Evolutionary conservation across 768 basidiomycete genomes (phyloP), one percentile per base, ranked within the genome.

Genomic region (Tulasnella sp.): DNA sequence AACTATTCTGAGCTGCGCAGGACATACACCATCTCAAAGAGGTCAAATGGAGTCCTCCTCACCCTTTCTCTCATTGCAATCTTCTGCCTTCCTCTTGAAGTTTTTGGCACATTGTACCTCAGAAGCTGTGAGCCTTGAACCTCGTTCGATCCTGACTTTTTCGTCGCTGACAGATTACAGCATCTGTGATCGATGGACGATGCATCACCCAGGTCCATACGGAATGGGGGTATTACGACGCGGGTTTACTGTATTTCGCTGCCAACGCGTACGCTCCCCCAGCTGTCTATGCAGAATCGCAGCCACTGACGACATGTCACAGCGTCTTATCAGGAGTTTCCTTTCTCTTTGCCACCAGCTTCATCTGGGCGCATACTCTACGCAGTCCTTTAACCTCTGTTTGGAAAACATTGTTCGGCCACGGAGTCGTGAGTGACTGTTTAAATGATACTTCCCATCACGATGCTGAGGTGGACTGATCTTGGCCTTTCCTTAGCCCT

Each of bases 1-100:
- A 40, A 2, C n/a, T 7, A 19, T 4, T 12, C 15, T 36, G 22
- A n/a, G n/a, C n/a, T 31, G 14, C 25, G 29, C 29, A 72, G 71
- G 40, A 72, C 49, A 34, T 72, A 40, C 31, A 72, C 71, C 31
- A 34, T 72, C 12, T 40, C 71, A n/a, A 72, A 40, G 40, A 38
- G 15, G 40, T 72, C 71, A 9, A 40, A 42, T 25, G 71, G 71
- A 31, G 71, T 72, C 71, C 31, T 72, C 40, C 40, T 40, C 15
- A 72, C 40, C 4, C 71, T 72, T 22, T 72, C 71, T 40, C 71
- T 72, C 49, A 40, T 72, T 29, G 71, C 71, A 7, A 42, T 72
- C 40, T 72, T 72, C 34, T 42, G 71, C 71, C 9, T 72, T 31
- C 71, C 71, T 45, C 38, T 72, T 12, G 39, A 72, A 19, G 34